Percentiles rank a stretch among this genome's conserved stretches.
Evolutionary conservation across 2,329 filamentous ascomycete species (phyloP).

Genomic region (Fusarium dimerum): DNA sequence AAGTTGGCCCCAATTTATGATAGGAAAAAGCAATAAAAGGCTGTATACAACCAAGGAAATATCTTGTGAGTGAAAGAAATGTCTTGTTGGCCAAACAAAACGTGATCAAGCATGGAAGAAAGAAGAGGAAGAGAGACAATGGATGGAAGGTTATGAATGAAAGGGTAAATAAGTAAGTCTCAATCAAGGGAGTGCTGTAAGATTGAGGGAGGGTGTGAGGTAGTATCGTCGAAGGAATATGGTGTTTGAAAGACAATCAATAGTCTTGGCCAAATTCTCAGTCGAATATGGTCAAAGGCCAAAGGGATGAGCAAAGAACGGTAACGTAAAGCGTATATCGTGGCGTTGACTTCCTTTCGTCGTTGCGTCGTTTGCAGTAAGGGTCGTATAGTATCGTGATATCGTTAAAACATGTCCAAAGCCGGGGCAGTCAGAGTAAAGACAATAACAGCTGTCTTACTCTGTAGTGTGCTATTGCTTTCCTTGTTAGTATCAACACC

Average conservation of each 20-base stretch:
- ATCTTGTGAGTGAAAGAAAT: conserved; percentile 5
- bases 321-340: not conserved
- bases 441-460: too few species aligned
- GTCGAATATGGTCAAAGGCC: too few species aligned
- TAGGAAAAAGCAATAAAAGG: not conserved
- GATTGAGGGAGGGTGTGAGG: not conserved
- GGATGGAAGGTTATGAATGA: conserved; percentile 1
- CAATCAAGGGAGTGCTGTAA: not conserved
- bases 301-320: not conserved
- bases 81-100: conserved; percentile 10
- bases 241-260: too few species aligned
- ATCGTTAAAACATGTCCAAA: too few species aligned
- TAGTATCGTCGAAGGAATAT: not conserved
- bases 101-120: conserved; percentile 13
- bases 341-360: not conserved
- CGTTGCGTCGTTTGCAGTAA: not conserved
- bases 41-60: not conserved
- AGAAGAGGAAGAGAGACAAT: conserved; percentile 10
- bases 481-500: too few species aligned
- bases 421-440: too few species aligned
- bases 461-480: too few species aligned
- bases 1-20: not conserved
- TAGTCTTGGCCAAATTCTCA: too few species aligned
- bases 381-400: not conserved
- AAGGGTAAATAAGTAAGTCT: not conserved